Percentiles rank a stretch among this genome's conserved stretches.
Evolutionary conservation across 2,329 filamentous ascomycete species (phyloP).

Genomic region (Eurotiales sp.): DNA sequence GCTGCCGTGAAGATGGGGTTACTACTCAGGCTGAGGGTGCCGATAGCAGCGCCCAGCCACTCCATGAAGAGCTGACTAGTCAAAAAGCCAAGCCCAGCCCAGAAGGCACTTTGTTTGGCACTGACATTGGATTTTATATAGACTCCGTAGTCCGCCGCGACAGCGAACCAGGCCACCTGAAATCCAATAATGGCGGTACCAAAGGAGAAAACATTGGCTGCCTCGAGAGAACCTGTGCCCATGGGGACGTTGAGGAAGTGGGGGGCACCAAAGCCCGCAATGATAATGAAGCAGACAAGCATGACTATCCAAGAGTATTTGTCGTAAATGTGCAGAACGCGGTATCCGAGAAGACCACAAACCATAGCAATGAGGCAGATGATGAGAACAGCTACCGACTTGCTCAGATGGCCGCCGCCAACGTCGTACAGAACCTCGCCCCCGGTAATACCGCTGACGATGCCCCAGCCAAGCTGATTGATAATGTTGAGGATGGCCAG

Average conservation of each 20-base stretch:
- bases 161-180: not conserved
- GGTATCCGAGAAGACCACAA: not conserved
- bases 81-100: not conserved
- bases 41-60: not conserved
- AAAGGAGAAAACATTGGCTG: not conserved
- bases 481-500: conserved; percentile 1
- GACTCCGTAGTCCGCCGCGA: conserved; percentile 1
- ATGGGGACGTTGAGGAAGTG: not conserved
- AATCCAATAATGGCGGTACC: conserved; percentile 5
- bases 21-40: not conserved
- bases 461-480: conserved; percentile 1
- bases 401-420: not conserved
- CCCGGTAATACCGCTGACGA: not conserved
- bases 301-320: conserved; percentile 3
- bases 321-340: not conserved
- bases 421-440: not conserved
- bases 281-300: not conserved
- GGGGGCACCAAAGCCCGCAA: conserved; percentile 1
- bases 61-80: not conserved
- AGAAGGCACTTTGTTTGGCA: not conserved
- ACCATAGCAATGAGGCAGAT: not conserved
- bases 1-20: not conserved
- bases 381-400: not conserved
- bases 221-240: not conserved
- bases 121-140: not conserved